Base-by-base conservation (phyloP, 371 early-diverging fungal species). In the Circinella umbellata region DNA sequence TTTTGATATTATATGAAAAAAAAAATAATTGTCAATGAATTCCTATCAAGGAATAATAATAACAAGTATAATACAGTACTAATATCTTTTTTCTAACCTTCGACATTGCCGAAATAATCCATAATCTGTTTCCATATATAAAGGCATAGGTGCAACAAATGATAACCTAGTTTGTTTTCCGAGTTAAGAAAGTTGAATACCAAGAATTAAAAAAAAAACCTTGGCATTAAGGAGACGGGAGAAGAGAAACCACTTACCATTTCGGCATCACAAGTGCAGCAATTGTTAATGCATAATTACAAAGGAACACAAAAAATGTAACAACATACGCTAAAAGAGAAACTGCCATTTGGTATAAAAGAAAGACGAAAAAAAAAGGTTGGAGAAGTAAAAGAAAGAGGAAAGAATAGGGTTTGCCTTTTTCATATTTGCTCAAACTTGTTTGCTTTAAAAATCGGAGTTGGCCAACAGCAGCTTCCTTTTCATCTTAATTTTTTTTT, bases 61-160 rank as follows among this genome's bases (percentile, higher is more conserved):
- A 51, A n/a, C 1, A 51, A 5, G 5, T 5, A 1, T 51, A 51
- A 15, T n/a, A 49, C 13, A 15, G 4, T 49, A 11, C 49, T 15
- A 47, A 47, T 15, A 15, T 47, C 3, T 47, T 11, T 3, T 53
- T 6, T 49, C 27, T 53, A 72, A 81, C 84, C 82, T 84, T 73
- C 76, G 65, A 54, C 84, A 84, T 17, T 77, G 39, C 42, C 69
- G 76, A 34, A 83, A 83, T 14, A 83, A 67, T 3, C 83, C 83
- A 69, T 84, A 84, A 55, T 80, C 80, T 61, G 80, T 84, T 67
- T 84, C 82, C 57, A 76, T 81, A 63, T 82, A 81, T 69, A 82
- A 76, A 4, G 85, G 85, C 35, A 76, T 66, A 14, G 85, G 85
- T 46, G 77, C 74, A 15, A 78, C 75, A 77, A 82, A 82, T 4